Evolutionary conservation across 2,329 filamentous ascomycete genomes (phyloP).

Genomic region (Bipolaris victoriae): DNA sequence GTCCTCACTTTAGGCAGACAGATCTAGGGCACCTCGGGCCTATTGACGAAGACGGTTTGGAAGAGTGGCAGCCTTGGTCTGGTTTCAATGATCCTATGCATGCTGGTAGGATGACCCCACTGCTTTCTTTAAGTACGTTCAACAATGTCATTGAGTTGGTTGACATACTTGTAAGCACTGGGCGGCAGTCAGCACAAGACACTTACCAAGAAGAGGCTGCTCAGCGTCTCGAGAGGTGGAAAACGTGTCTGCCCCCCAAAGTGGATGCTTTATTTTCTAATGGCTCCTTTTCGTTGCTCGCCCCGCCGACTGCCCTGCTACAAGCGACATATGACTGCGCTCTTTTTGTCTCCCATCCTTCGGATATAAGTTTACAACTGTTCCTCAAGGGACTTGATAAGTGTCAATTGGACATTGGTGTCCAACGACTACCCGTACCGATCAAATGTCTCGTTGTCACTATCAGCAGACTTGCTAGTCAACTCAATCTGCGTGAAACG

Average conservation of each 20-base stretch:
- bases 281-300: conserved; percentile 18
- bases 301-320: conserved; percentile 38
- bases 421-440: conserved; percentile 36
- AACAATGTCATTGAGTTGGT: conserved; percentile 54
- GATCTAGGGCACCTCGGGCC: conserved; percentile 57
- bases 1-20: conserved; percentile 57
- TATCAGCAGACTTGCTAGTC: conserved; percentile 23
- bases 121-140: conserved; percentile 60
- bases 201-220: conserved; percentile 32
- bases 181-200: background rate
- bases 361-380: conserved; percentile 24
- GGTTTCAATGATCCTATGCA: conserved; percentile 50
- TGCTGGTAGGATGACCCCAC: conserved; percentile 32
- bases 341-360: conserved; percentile 29
- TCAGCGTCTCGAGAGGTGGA: conserved; percentile 49
- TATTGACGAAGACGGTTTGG: conserved; percentile 69
- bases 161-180: conserved; percentile 29
- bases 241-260: conserved; percentile 32
- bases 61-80: conserved; percentile 77
- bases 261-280: conserved; percentile 29
- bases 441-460: conserved; percentile 34
- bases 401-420: conserved; percentile 28
- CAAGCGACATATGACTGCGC: conserved; percentile 37
- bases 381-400: conserved; percentile 36
- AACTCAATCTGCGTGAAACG: conserved; percentile 20